Evolutionary conservation across 2,329 filamentous ascomycete genomes (phyloP).

Genomic region (Nigrospora osmanthi): DNA sequence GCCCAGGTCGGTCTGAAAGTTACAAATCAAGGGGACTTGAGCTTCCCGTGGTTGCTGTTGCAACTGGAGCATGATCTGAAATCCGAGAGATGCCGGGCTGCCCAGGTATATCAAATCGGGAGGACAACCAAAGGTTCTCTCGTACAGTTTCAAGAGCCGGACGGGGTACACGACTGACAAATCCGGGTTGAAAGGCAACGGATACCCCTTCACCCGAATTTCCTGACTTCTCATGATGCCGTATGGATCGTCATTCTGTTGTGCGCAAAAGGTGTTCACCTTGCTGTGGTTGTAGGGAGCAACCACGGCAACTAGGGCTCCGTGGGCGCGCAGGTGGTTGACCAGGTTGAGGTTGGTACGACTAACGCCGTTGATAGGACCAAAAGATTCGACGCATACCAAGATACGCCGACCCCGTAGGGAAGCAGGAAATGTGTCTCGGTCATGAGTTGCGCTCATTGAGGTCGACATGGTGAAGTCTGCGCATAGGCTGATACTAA

Average conservation of each 20-base stretch:
- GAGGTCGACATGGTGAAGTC: background rate
- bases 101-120: slow-evolving; percentile 65
- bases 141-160: slow-evolving; percentile 52
- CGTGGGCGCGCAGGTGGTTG: slow-evolving; percentile 56
- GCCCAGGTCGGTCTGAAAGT: slow-evolving; percentile 65
- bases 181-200: slow-evolving; percentile 64
- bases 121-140: slow-evolving; percentile 46
- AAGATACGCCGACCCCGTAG: slow-evolving; percentile 56
- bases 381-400: slow-evolving; percentile 64
- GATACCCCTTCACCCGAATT: slow-evolving; percentile 55
- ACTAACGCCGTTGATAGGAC: slow-evolving; percentile 67
- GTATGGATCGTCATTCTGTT: slow-evolving; percentile 21
- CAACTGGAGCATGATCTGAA: slow-evolving; percentile 63
- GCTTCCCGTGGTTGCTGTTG: slow-evolving; percentile 46
- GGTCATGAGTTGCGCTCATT: slow-evolving; percentile 22
- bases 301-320: slow-evolving; percentile 57
- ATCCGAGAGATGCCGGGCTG: slow-evolving; percentile 61
- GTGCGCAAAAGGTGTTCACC: slow-evolving; percentile 44
- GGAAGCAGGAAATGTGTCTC: slow-evolving; percentile 34
- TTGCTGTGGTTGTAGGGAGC: slow-evolving; percentile 52
- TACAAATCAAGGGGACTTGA: slow-evolving; percentile 55
- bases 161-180: slow-evolving; percentile 64
- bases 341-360: slow-evolving; percentile 63
- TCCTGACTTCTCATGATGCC: slow-evolving; percentile 34
- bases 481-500: too few species aligned